Evolutionary conservation across 2,329 filamentous ascomycete genomes (phyloP).

Genomic region (Neofusicoccum ribis): DNA sequence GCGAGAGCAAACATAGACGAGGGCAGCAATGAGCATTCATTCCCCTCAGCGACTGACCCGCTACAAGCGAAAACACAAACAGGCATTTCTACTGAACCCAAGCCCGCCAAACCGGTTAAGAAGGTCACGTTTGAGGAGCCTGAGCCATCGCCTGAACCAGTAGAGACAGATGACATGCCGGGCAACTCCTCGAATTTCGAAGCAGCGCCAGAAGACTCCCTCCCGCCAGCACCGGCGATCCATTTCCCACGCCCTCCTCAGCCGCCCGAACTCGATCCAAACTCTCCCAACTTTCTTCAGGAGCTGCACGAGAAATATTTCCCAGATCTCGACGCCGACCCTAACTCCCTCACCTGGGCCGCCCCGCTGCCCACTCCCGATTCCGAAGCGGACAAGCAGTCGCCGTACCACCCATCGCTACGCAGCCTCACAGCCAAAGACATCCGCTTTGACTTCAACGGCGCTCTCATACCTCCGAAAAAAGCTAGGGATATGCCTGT

Average conservation of each 20-base stretch:
- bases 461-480: slow-evolving; percentile 74
- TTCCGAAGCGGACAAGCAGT: slow-evolving; percentile 66
- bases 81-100: background rate
- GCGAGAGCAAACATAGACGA: slow-evolving; percentile 75
- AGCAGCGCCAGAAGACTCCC: background rate
- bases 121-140: slow-evolving; percentile 35
- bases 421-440: slow-evolving; percentile 70
- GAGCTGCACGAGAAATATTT: slow-evolving; percentile 93
- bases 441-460: slow-evolving; percentile 86
- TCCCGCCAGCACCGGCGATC: slow-evolving; percentile 31
- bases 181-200: background rate
- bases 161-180: slow-evolving; percentile 1
- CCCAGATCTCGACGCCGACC: slow-evolving; percentile 80
- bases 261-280: slow-evolving; percentile 76
- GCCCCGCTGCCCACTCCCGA: slow-evolving; percentile 63
- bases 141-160: background rate
- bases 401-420: slow-evolving; percentile 79
- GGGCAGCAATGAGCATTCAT: slow-evolving; percentile 42
- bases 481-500: slow-evolving; percentile 73
- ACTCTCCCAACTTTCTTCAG: slow-evolving; percentile 77
- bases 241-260: slow-evolving; percentile 62
- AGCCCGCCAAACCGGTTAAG: slow-evolving; percentile 26
- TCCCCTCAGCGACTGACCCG: slow-evolving; percentile 23
- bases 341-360: slow-evolving; percentile 88
- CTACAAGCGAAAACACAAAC: slow-evolving; percentile 5